Base-by-base conservation (phyloP, 495 filamentous ascomycete genomes). In the Hyaloscypha variabilis region DNA sequence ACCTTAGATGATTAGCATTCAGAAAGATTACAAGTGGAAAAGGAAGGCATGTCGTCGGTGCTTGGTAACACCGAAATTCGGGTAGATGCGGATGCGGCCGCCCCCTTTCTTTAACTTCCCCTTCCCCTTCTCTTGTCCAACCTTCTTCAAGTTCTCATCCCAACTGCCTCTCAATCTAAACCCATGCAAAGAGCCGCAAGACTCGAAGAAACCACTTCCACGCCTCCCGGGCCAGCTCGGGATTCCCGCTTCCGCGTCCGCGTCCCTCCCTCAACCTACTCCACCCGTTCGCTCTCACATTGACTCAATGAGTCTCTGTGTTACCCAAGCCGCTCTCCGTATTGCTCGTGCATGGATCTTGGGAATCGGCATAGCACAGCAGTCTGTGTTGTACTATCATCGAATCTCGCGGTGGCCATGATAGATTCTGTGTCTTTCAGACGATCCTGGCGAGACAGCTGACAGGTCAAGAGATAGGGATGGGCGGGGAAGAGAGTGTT, bases 41-140 rank as follows among this genome's bases (percentile, higher is more conserved):
- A 46, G 39, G 13, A 4, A 17, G 39, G 17, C 11, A 46, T 46
- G 39, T 19, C 0, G 39, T 46, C 39, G 39, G 39, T 46, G 39
- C 11, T 46, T 46, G 39, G 14, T 17, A 46, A 14, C 6, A 0
- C 39, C 39, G 39, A 46, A 10, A 46, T 17, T 19, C 0, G 19
- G 39, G 39, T 10, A 46, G 39, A 46, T 46, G 39, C 39, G 39
- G 39, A 46, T 46, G 39, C 39, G 39, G 39, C 39, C 39, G 39
- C 39, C 39, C 39, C 39, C 39, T 46, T 46, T 46, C 14, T 46
- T 46, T 46, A 46, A 46, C 39, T n/a, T n/a, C n/a, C n/a, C n/a
- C n/a, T n/a, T n/a, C n/a, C n/a, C n/a, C 17, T 19, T 17, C 17
- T 46, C 39, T 19, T 19, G 11, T 46, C 19, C 3, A 46, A 46